Evolutionary conservation across 1,139 yeast genomes (phyloP).

Genomic region (Meyerozyma sp.): DNA sequence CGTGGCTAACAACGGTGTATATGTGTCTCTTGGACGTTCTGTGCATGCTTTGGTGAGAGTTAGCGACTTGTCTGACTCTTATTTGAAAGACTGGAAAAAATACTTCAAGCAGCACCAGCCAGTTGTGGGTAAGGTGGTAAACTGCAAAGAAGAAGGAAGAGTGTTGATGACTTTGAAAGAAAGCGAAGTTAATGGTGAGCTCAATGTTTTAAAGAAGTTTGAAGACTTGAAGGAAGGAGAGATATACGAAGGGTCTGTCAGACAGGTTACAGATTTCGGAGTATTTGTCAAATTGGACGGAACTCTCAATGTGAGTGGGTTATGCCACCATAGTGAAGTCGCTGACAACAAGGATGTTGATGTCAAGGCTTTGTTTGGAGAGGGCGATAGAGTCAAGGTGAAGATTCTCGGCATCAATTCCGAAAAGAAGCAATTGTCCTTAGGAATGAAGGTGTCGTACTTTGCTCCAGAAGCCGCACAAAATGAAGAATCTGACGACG

Average conservation of each 20-base stretch:
- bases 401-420: constrained; percentile 61
- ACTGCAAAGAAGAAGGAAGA: constrained; percentile 58
- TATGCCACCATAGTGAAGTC: constrained; percentile 83
- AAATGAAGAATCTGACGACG: constrained; percentile 26
- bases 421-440: constrained; percentile 68
- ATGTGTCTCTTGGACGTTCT: constrained; percentile 68
- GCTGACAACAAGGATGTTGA: constrained; percentile 58
- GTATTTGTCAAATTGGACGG: constrained; percentile 81
- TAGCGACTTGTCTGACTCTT: constrained; percentile 75
- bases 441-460: constrained; percentile 93
- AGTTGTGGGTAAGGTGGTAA: constrained; percentile 69
- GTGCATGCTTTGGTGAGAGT: constrained; percentile 79
- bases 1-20: constrained; percentile 72
- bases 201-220: constrained; percentile 50
- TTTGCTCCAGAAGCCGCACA: constrained; percentile 45
- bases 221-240: constrained; percentile 68
- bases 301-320: constrained; percentile 70
- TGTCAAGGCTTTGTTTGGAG: constrained; percentile 62
- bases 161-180: constrained; percentile 78
- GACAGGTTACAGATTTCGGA: constrained; percentile 81
- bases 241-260: constrained; percentile 72
- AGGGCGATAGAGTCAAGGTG: constrained; percentile 87
- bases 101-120: constrained; percentile 64
- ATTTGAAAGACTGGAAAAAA: constrained; percentile 82
- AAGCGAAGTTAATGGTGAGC: constrained; percentile 70